Evolutionary conservation across 306 rosid species (phyloP).

Genomic region (Carpinus fangiana): DNA sequence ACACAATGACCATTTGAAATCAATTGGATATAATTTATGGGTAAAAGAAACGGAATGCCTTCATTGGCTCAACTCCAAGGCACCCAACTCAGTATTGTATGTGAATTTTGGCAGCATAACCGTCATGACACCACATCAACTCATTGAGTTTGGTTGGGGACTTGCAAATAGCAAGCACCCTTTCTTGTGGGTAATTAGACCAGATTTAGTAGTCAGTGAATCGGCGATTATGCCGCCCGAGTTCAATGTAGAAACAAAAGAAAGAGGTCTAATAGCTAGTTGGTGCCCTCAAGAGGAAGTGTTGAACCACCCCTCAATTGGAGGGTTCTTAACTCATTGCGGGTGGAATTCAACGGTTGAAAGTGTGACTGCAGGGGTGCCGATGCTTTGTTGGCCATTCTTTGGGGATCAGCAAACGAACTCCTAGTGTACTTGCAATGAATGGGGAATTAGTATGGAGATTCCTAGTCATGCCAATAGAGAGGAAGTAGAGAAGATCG

Average conservation of each 20-base stretch:
- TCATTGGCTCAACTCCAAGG: conserved; percentile 8
- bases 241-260: conserved; percentile 4
- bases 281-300: conserved; percentile 28
- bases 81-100: conserved; percentile 8
- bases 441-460: neutral
- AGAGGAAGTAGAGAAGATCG: neutral
- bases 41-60: conserved; percentile 19
- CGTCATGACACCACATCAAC: neutral
- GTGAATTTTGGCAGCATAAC: conserved; percentile 19
- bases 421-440: neutral
- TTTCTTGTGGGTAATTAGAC: conserved; percentile 26
- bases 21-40: conserved; percentile 14
- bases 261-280: conserved; percentile 16
- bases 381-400: conserved; percentile 2
- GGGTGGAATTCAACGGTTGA: conserved; percentile 24
- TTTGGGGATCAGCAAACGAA: neutral
- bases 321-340: conserved; percentile 14
- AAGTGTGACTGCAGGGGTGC: conserved; percentile 9
- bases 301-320: conserved; percentile 14
- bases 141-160: conserved; percentile 18
- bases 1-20: neutral
- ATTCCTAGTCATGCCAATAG: neutral
- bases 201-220: neutral
- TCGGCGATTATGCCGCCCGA: neutral
- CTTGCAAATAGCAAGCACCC: conserved; percentile 17